These are phyloP conservation scores for Coemansia sp. DNA, from an alignment of 192 early-diverging fungal species.

Conservation along the genomic window DNA sequence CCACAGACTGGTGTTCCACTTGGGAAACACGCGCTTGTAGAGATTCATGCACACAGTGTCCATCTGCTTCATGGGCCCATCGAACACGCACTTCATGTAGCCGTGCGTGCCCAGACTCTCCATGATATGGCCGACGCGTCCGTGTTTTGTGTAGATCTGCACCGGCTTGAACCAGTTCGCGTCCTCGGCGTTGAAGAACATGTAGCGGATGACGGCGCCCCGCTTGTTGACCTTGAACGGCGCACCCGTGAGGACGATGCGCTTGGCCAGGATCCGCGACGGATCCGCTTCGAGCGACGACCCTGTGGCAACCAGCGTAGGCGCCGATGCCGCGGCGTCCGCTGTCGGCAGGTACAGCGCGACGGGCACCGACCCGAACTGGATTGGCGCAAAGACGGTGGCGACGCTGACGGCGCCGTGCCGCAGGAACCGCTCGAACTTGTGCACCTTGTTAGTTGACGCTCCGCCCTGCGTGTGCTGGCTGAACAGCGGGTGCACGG, in stretches of 20 bases:
- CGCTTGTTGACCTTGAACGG: conserved; percentile 94
- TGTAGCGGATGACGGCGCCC: conserved; percentile 89
- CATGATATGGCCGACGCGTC: conserved; percentile 87
- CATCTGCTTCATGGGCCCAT: conserved; percentile 84
- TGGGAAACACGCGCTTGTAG: conserved; percentile 96
- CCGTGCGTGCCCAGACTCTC: conserved; percentile 97
- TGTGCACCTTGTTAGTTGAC: conserved; percentile 88
- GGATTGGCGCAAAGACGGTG: conserved; percentile 90
- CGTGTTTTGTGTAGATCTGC: conserved; percentile 87
- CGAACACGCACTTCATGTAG: conserved; percentile 93
- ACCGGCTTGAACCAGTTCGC: conserved; percentile 95
- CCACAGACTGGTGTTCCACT: conserved; percentile 79
- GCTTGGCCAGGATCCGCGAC: conserved; percentile 89
- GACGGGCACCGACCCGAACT: conserved; percentile 83
- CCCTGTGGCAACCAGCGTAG: conserved; percentile 77
- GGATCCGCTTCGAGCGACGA: conserved; percentile 72
- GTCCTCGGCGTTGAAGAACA: conserved; percentile 96
- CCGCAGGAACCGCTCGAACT: conserved; percentile 91
- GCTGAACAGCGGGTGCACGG: conserved; percentile 85
- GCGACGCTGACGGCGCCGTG: conserved; percentile 71
- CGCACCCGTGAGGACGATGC: conserved; percentile 90
- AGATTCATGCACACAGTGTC: conserved; percentile 96
- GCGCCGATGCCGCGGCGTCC: background rate
- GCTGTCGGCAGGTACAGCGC: conserved; percentile 71
- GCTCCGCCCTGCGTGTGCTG: conserved; percentile 76